Conservation (phyloP, 176 grass and related monocot genomes). For the Coix lacrymajobi region DNA sequence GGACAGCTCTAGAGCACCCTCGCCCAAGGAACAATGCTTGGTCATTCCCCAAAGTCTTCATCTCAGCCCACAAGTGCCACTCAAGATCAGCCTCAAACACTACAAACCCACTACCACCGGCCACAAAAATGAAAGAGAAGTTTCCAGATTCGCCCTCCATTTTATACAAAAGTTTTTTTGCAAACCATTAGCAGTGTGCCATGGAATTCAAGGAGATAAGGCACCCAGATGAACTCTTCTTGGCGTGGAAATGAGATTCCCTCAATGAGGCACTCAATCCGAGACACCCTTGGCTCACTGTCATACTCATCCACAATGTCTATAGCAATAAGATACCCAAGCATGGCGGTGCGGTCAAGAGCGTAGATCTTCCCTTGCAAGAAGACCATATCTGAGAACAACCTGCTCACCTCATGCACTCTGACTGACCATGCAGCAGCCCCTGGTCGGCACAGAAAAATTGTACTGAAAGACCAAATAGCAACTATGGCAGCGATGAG, state of each 20-base stretch:
- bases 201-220: neutral
- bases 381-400: neutral
- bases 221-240: neutral
- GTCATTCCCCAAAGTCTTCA: neutral
- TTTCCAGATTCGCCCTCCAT: too few species aligned
- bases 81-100: neutral
- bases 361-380: neutral
- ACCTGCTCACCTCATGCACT: neutral
- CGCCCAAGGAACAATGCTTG: neutral
- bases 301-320: neutral
- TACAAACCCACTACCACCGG: neutral
- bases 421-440: neutral
- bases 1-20: neutral
- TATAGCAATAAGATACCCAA: neutral
- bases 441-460: neutral
- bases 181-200: neutral
- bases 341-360: neutral
- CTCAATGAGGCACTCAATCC: neutral
- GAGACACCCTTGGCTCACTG: too few species aligned
- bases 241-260: neutral
- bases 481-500: neutral
- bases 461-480: neutral
- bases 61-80: neutral
- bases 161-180: neutral
- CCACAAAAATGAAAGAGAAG: neutral